Conservation (phyloP, 306 rosid species). For the Sicyos baderoa region DNA sequence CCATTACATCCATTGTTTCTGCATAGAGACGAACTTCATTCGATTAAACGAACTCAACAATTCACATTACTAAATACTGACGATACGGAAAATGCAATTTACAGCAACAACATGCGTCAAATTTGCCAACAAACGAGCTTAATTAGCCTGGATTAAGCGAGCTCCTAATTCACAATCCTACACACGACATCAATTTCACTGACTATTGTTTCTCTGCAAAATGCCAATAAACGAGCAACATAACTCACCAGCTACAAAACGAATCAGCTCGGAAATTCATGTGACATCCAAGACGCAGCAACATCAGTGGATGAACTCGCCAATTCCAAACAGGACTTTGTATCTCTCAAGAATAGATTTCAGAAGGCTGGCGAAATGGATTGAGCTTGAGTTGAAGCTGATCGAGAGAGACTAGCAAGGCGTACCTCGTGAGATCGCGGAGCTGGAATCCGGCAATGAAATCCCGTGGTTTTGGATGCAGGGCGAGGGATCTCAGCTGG, state of each 20-base stretch:
- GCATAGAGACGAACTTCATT: neutral
- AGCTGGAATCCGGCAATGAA: constrained; percentile 15
- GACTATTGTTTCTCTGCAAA: neutral
- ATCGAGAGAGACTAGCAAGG: constrained; percentile 8
- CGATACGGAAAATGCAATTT: neutral
- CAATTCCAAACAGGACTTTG: neutral
- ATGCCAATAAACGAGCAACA: neutral
- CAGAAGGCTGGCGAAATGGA: constrained; percentile 9
- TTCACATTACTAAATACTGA: neutral
- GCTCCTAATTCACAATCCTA: neutral
- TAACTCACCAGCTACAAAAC: neutral
- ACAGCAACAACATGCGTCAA: neutral
- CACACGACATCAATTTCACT: neutral
- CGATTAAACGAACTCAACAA: neutral
- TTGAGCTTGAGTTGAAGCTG: neutral
- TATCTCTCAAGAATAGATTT: neutral
- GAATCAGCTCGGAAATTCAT: constrained; percentile 9
- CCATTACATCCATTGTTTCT: constrained; percentile 37
- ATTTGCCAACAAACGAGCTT: neutral
- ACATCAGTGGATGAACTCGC: neutral
- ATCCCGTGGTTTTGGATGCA: constrained; percentile 34
- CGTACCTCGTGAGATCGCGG: constrained; percentile 40
- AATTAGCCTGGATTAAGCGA: too few species aligned
- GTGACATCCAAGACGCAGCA: neutral
- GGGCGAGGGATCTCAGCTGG: constrained; percentile 20